Evolutionary conservation across 139 green algal genomes (phyloP), one percentile per base, ranked within the genome.

Genomic region (Closterium sp.): DNA sequence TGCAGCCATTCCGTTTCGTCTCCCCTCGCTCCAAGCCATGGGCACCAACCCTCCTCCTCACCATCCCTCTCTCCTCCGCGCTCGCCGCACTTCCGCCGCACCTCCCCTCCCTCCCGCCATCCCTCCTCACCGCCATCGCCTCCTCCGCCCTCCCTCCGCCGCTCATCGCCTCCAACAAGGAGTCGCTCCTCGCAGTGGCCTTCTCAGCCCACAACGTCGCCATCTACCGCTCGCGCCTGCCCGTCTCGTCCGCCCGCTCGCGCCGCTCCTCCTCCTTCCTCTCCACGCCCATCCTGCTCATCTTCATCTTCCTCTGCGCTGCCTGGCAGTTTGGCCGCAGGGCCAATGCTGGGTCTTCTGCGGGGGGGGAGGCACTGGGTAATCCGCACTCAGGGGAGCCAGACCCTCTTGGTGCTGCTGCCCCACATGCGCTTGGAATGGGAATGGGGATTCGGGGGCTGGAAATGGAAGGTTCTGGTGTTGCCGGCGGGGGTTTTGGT

Each of bases 191-290:
- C 70, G 28, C 70, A 22, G 38, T 90, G 27, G 29, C 38, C 29
- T 90, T 90, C 88, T 50, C 88, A 13, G 70, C 62, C 10, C 38
- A 62, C 79, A 30, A 89, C 7, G 31, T 92, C 24, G 89, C 89
- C 24, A 92, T 92, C 70, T 92, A 86, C 31, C 89, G 89, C n/a
- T 92, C 89, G 2, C 50, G 34, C 42, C 85, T 92, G 85, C 89
- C 89, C 24, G 89, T 92, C 9, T 50, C 27, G 2, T 42, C 32
- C 28, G 31, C 89, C 0, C 89, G 50, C 50, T 73, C 89, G 29
- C 32, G 70, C 27, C 70, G 50, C 42, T 86, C 29, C 32, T n/a
- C 89, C 29, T 86, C 50, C 34, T 31, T 92, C 22, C 90, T 73
- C 50, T 42, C 50, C 86, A 92, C 50, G 27, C 90, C 90, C 10